These are phyloP conservation scores for Begonia peltatifolia DNA, from an alignment of 306 rosid genomes.

Conservation along the genomic window DNA sequence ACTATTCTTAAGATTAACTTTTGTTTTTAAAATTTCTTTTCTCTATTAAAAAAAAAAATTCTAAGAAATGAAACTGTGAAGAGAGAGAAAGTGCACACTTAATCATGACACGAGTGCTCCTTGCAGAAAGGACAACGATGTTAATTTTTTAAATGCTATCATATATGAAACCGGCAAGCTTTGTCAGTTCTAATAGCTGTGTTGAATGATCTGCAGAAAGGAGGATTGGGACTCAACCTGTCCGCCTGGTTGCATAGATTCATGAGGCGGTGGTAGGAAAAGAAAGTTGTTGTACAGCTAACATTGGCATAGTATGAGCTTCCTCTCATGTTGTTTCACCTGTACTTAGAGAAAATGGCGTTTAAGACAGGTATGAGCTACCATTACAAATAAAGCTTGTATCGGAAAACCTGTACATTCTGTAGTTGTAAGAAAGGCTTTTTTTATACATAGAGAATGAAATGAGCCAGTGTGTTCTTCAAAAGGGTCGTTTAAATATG, in stretches of 20 bases:
- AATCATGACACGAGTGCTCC: too few species aligned
- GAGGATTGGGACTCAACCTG: constrained; percentile 50
- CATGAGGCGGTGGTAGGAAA: background rate
- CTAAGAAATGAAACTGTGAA: too few species aligned
- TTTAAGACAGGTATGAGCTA: background rate
- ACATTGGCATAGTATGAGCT: background rate
- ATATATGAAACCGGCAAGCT: too few species aligned
- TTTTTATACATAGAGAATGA: background rate
- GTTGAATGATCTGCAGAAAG: constrained; percentile 38
- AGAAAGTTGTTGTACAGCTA: constrained; percentile 3
- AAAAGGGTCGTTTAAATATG: too few species aligned
- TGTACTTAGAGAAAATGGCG: background rate
- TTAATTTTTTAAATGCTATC: too few species aligned
- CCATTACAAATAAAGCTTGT: background rate
- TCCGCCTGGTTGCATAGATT: background rate
- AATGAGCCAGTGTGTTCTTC: too few species aligned
- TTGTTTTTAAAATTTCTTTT: too few species aligned
- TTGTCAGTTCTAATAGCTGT: too few species aligned
- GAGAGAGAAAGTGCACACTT: too few species aligned
- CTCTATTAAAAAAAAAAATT: too few species aligned
- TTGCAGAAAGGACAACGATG: too few species aligned
- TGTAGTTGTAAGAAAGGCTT: background rate
- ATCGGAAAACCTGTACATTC: constrained; percentile 2
- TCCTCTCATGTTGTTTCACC: background rate
- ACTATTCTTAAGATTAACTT: too few species aligned